phyloP scores from a whole-genome alignment of 148 eudicot species.

The Rhododendron williamsianum region DNA sequence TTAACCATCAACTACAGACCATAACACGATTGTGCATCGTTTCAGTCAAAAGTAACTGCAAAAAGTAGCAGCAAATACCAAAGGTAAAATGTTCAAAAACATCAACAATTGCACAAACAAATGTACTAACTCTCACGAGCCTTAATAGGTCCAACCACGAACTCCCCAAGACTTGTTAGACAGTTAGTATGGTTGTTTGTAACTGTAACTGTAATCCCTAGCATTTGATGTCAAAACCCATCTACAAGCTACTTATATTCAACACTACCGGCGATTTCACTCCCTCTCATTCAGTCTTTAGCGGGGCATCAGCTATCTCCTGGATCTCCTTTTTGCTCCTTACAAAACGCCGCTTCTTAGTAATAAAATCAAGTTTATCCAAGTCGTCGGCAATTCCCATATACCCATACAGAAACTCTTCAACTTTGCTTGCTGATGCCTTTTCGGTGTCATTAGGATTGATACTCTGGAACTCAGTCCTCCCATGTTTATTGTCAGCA shows the following conservation, averaged over 20 bases:
- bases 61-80: not conserved
- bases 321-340: conserved; percentile 53
- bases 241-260: not conserved
- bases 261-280: not conserved
- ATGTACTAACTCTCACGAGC: not conserved
- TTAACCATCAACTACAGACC: not conserved
- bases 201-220: not conserved
- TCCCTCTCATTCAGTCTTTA: conserved; percentile 1
- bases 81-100: not conserved
- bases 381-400: conserved; percentile 49
- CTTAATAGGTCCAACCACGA: not conserved
- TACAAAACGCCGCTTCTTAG: conserved; percentile 34
- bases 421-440: conserved; percentile 17
- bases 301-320: conserved; percentile 16
- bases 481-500: conserved; percentile 37
- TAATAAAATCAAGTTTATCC: conserved; percentile 38
- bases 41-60: not conserved
- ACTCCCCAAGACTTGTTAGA: not conserved
- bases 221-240: not conserved
- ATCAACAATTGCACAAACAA: not conserved
- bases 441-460: conserved; percentile 6
- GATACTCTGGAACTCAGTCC: conserved; percentile 31
- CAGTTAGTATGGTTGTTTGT: not conserved
- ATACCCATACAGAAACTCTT: conserved; percentile 36
- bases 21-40: not conserved